Evolutionary conservation across 495 filamentous ascomycete species (phyloP).

Genomic region (Pyrenula massariospora): DNA sequence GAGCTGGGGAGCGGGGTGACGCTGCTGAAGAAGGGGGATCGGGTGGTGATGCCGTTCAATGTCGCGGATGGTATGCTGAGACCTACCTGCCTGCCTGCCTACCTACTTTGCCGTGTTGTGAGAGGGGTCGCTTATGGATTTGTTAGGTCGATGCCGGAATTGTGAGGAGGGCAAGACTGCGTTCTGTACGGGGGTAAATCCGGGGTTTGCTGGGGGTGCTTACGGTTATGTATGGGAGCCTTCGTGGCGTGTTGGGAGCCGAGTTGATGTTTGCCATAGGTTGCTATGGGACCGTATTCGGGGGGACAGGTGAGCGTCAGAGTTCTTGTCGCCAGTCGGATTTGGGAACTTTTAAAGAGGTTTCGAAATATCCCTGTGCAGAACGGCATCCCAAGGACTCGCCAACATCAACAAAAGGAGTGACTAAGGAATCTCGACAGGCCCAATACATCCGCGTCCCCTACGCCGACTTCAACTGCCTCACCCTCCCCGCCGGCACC

Average conservation of each 20-base stretch:
- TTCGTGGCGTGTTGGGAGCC: neutral
- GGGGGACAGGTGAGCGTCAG: conserved; percentile 17
- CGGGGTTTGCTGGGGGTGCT: conserved; percentile 46
- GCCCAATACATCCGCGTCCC: conserved; percentile 45
- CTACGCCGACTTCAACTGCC: conserved; percentile 45
- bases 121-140: neutral
- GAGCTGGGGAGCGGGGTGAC: conserved; percentile 35
- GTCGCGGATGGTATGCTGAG: conserved; percentile 30
- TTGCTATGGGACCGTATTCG: conserved; percentile 48
- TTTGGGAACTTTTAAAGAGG: too few species aligned
- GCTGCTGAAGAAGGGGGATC: conserved; percentile 35
- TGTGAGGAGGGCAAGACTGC: conserved; percentile 47
- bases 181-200: conserved; percentile 46
- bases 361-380: too few species aligned
- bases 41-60: conserved; percentile 49
- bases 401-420: too few species aligned
- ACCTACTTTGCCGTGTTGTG: neutral
- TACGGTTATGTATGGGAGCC: conserved; percentile 23
- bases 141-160: conserved; percentile 35
- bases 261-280: conserved; percentile 18
- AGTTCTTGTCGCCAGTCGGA: too few species aligned
- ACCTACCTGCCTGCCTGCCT: too few species aligned
- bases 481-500: conserved; percentile 27
- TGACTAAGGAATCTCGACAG: too few species aligned
- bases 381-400: too few species aligned